Evolutionary conservation across 2,329 filamentous ascomycete species (phyloP), one percentile per base, ranked within the genome.

Genomic region (Thielaviopsis ethacetica): DNA sequence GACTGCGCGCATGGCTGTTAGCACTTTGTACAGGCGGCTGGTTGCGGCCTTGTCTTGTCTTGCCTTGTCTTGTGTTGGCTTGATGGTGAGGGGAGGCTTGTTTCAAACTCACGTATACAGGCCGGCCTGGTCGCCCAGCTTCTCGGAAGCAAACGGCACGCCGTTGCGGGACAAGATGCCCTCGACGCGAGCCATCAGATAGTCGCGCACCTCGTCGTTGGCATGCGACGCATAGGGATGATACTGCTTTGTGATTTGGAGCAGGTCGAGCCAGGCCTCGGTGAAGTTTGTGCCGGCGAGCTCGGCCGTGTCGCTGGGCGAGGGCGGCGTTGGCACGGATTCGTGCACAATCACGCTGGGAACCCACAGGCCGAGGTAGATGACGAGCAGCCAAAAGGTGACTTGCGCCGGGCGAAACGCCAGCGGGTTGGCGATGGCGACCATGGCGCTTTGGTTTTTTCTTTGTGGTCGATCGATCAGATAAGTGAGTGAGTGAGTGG

Each of bases 201-300:
- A 96, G 38, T 80, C 73, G 62, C 88, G 83, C 38, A 96, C 83
- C 24, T 82, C 74, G 65, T 95, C 91, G 68, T 96, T 97, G 62
- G 81, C 77, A 61, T 77, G 84, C 64, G 86, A 91, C 71, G 95
- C 96, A 74, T 88, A 95, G 0, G 93, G 91, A 68, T 95, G 93
- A 67, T 86, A 93, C 1, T 77, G 76, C 63, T 76, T 76, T 38
- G 86, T 91, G 54, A 98, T 77, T 59, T 77, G 73, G 62, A 89
- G 82, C 34, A 98, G 76, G 68, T 97, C 91, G 13, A 76, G 71
- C 91, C 91, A 97, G 44, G 91, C 89, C 71, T 94, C 83, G 2
- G 84, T 85, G 57, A 97, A 72, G 66, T 95, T 88, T 66, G 94
- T 73, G 19, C 89, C 90, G 9, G 73, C 67, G 44, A 79, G 78